phyloP scores from a whole-genome alignment of 306 rosid species.

The Gynostemma pentaphyllum region DNA sequence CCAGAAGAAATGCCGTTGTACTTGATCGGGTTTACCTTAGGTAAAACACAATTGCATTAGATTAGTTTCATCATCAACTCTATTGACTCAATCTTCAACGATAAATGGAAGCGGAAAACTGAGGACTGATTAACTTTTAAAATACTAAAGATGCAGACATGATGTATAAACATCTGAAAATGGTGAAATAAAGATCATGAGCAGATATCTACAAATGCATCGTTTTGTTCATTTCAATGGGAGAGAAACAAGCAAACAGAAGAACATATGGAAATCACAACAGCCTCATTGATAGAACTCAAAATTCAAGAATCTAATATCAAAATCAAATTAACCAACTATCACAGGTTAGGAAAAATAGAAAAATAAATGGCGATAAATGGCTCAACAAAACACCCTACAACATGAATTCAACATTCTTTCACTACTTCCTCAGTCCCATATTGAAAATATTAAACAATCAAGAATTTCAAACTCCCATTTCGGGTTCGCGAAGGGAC shows the following conservation, averaged over 20 bases:
- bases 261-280: neutral
- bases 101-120: neutral
- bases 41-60: neutral
- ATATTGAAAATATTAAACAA: neutral
- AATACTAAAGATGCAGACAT: neutral
- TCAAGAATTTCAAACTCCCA: too few relatives aligned
- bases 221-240: neutral
- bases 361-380: neutral
- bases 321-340: neutral
- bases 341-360: neutral
- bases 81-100: neutral
- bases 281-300: neutral
- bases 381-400: neutral
- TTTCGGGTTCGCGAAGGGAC: too few relatives aligned
- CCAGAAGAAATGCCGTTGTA: slow-evolving; percentile 48
- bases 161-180: neutral
- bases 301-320: neutral
- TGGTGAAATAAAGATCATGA: too few relatives aligned
- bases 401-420: neutral
- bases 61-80: neutral
- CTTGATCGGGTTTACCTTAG: slow-evolving; percentile 48
- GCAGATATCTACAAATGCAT: neutral
- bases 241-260: neutral
- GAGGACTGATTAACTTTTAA: neutral
- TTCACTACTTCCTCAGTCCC: neutral